phyloP scores from a whole-genome alignment of 2,329 filamentous ascomycete genomes.

The Hypoxylon sp. region DNA sequence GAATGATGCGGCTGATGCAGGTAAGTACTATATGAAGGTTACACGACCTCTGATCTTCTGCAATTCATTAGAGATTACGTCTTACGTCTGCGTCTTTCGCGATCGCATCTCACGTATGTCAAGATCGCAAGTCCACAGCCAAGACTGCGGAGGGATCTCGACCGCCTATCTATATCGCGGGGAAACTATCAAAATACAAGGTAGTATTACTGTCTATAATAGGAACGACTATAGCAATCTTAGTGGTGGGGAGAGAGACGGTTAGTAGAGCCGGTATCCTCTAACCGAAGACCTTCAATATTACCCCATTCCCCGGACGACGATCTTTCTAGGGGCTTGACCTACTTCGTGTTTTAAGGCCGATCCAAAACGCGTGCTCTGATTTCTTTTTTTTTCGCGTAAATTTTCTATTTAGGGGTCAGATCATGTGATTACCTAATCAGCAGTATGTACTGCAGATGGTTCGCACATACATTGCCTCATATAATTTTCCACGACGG shows the following conservation, averaged over 20 bases:
- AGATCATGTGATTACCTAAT: not conserved
- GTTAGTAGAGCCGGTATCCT: conserved; percentile 28
- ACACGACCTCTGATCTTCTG: conserved; percentile 11
- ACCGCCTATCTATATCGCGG: conserved; percentile 35
- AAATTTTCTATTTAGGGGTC: not conserved
- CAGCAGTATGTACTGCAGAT: not conserved
- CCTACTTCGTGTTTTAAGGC: conserved; percentile 1
- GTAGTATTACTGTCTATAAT: conserved; percentile 33
- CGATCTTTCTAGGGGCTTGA: conserved; percentile 10
- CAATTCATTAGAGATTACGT: conserved; percentile 14
- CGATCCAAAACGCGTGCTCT: conserved; percentile 13
- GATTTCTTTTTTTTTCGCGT: conserved; percentile 10
- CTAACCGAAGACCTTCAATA: conserved; percentile 26
- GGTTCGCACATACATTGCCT: not conserved
- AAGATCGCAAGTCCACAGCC: conserved; percentile 21
- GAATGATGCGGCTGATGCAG: conserved; percentile 28
- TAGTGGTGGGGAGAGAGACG: conserved; percentile 26
- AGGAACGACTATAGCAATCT: conserved; percentile 23
- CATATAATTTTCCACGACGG: not conserved
- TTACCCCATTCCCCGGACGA: conserved; percentile 16
- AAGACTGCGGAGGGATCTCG: conserved; percentile 36
- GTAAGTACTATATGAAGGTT: conserved; percentile 23
- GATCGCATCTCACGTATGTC: conserved; percentile 22
- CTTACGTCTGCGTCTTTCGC: conserved; percentile 13
- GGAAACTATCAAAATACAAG: conserved; percentile 26